Conservation (phyloP, 345 rosid species). For the Durio zibethinus region DNA sequence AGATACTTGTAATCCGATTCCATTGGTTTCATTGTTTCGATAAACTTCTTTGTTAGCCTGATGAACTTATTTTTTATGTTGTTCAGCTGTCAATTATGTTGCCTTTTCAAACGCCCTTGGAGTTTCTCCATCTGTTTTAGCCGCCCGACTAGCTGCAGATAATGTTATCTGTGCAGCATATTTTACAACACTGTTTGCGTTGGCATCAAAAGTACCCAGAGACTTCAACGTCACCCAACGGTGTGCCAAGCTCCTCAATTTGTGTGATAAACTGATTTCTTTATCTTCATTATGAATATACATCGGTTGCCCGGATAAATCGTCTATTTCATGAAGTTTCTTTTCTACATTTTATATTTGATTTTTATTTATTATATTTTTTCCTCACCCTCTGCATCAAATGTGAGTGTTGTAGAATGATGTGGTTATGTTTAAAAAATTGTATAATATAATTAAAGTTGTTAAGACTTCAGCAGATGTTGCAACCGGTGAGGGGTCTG, state of each 20-base stretch:
- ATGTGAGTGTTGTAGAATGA: neutral
- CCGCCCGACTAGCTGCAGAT: slow-evolving; percentile 86
- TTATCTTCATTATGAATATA: neutral
- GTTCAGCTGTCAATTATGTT: slow-evolving; percentile 75
- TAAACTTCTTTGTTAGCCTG: neutral
- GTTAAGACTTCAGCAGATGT: slow-evolving; percentile 34
- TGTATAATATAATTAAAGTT: slow-evolving; percentile 3
- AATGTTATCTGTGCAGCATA: slow-evolving; percentile 85
- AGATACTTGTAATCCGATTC: neutral
- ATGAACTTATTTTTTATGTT: slow-evolving; percentile 10
- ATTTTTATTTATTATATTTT: neutral
- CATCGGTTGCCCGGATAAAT: neutral
- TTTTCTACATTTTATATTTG: neutral
- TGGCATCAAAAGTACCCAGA: slow-evolving; percentile 78
- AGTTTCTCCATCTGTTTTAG: slow-evolving; percentile 65
- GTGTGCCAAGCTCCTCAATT: slow-evolving; percentile 25
- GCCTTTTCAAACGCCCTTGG: slow-evolving; percentile 74
- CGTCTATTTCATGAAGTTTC: neutral
- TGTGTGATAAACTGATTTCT: neutral
- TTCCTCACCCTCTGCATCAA: neutral
- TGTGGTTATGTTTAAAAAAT: neutral
- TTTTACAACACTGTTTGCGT: slow-evolving; percentile 71
- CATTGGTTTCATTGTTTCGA: neutral
- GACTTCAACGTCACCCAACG: slow-evolving; percentile 39
- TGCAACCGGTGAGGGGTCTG: slow-evolving; percentile 32